Evolutionary conservation across 2,329 filamentous ascomycete species (phyloP).

Genomic region (Chalara sp.): DNA sequence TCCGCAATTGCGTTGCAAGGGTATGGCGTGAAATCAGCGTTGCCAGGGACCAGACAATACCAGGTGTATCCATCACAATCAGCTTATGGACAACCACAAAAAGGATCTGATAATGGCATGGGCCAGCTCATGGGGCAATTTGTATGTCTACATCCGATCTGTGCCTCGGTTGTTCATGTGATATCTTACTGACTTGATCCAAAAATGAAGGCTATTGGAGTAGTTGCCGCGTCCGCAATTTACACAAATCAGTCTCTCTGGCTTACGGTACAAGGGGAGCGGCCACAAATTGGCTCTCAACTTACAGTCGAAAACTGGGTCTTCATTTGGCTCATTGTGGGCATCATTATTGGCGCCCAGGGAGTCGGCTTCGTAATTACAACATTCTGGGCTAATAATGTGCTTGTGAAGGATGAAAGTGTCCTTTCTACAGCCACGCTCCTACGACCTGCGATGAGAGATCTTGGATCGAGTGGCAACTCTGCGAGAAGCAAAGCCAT

Average conservation of each 20-base stretch:
- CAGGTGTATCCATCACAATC: no score
- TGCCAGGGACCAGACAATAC: no score
- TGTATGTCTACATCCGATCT: no score
- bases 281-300: not conserved
- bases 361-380: not conserved
- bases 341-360: not conserved
- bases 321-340: not conserved
- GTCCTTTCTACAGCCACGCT: not conserved
- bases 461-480: no score
- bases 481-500: no score
- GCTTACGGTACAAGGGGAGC: not conserved
- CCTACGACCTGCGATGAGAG: not conserved
- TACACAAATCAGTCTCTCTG: not conserved
- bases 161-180: no score
- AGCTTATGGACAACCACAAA: no score
- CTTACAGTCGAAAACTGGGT: not conserved
- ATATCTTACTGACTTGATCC: no score
- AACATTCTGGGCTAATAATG: not conserved
- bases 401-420: constrained; percentile 1
- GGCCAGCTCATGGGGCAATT: no score
- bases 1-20: no score
- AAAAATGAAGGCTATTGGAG: not conserved
- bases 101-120: no score
- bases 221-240: not conserved
- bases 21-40: no score